Conservation (phyloP, 2,329 filamentous ascomycete genomes). For the Diaporthe caulivora region DNA sequence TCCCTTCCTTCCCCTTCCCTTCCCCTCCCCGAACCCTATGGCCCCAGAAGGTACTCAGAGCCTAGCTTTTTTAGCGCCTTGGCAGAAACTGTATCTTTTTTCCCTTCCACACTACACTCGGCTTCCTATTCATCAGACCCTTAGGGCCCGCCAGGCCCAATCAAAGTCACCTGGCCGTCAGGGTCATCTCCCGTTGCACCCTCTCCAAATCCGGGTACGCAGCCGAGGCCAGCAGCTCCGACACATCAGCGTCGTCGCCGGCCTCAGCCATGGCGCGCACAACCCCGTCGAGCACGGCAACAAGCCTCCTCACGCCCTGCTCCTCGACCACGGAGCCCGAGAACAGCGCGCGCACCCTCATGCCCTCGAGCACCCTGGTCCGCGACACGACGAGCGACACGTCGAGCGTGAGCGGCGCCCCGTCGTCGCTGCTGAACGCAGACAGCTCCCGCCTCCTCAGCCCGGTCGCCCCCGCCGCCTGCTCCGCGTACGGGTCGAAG, state of each 20-base stretch:
- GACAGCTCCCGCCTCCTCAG: neutral
- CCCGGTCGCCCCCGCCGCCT: neutral
- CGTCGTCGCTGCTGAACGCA: neutral
- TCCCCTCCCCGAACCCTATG: no score
- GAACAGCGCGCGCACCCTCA: neutral
- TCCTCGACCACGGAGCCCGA: neutral
- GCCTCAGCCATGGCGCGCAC: neutral
- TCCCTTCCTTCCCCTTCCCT: no score
- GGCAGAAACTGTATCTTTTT: no score
- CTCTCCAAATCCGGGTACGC: neutral
- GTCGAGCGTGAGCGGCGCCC: neutral
- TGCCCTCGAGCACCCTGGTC: neutral
- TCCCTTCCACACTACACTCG: no score
- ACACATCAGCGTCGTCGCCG: neutral
- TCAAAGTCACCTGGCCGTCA: no score
- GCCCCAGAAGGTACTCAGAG: no score
- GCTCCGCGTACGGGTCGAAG: slow-evolving; percentile 3
- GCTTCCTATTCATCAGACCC: no score
- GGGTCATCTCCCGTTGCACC: neutral
- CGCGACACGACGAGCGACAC: neutral
- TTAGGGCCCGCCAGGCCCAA: no score
- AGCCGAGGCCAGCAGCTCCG: neutral
- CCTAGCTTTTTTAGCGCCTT: no score
- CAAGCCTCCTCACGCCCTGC: slow-evolving; percentile 13
- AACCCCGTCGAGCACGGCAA: neutral